Base-by-base conservation (phyloP, 2,329 filamentous ascomycete species). In the Pezicula carpinea region DNA sequence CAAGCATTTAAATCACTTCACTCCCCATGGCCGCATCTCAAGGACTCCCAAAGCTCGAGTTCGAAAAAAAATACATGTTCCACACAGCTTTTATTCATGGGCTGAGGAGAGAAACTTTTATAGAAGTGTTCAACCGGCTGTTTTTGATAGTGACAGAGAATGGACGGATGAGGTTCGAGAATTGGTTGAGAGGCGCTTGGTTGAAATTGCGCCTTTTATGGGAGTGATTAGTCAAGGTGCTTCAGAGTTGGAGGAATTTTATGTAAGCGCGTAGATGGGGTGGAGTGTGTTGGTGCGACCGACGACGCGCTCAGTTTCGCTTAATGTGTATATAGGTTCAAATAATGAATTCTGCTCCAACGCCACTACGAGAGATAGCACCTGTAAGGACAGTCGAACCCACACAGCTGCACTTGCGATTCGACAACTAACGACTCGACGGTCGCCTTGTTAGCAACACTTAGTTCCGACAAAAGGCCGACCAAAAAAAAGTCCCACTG, bases 121-220 rank as follows among this genome's bases (percentile, higher is more conserved):
- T 42, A 46, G 51, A 13, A 45, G 39, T 13, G 48, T 53, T 17
- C 48, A 51, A n/a, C 51, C 51, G 11, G 51, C 51, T 18, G 46
- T 53, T 3, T 53, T 49, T 39, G 33, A 46, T 46, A 41, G 51
- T 3, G 44, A 43, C 1, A 49, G 43, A 34, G 15, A 40, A 6
- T 49, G 48, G 51, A 41, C 19, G 13, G n/a, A 17, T 4, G 46
- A 49, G 2, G 22, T 43, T 23, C 22, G 38, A 2, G 40, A 46
- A 7, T 26, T 49, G 21, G 46, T 51, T 13, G 48, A 49, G 8
- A 45, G 6, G 18, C 51, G 48, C 18, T 18, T 50, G 11, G 43
- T 43, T 32, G 40, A 43, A 29, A 46, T 53, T 38, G 48, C 48
- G 17, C 51, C 48, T 5, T 18, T 53, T n/a, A 51, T 53, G 48